Evolutionary conservation across 805 yeast species (phyloP), one percentile per base, ranked within the genome.

Genomic region (Zygoascus flipseniorum): DNA sequence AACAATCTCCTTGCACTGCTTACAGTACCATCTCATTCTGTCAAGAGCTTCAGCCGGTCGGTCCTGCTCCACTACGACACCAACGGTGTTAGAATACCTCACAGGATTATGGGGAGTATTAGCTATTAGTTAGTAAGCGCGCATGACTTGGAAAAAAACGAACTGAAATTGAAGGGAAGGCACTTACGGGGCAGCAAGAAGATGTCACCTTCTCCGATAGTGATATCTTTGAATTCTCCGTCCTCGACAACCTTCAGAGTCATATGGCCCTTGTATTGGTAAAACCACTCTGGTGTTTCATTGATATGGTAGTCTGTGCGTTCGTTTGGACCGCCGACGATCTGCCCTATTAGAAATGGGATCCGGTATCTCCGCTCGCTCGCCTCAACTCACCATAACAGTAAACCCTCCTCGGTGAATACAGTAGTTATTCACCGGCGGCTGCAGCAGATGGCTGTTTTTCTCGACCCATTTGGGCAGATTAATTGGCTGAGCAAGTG

Each of bases 301-400:
- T 90, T 90, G 48, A 90, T 80, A 64, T 90, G 97, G 66, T 88
- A 90, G 66, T 90, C 97, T 0, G 96, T 89, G 54, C 97, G 76
- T 63, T 84, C 95, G 66, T 90, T 90, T 2, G 97, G 97, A 0
- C 97, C 97, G 14, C 97, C 97, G 1, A 90, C 95, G 50, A 89
- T 82, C 74, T 44, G 35, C 35, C 8, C 31, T 4, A 44, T 44
- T 28, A 23, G 45, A n/a, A 18, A 42, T 18, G 26, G 18, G 19
- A 16, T 13, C 14, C 20, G 26, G 45, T 5, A 42, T 20, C n/a
- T n/a, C 23, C 35, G 31, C 43, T 19, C 20, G 11, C 23, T n/a
- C 13, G 5, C 39, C 16, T 53, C 65, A 41, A 46, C 49, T 31
- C 56, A 70, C 73, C 97, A 90, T 90, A 39, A 89, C 89, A 0